A percentile compares a stretch with the other conserved stretches of the same genome.
Conservation (phyloP, 140 eudicot species). For the Eryngium alpinum region DNA sequence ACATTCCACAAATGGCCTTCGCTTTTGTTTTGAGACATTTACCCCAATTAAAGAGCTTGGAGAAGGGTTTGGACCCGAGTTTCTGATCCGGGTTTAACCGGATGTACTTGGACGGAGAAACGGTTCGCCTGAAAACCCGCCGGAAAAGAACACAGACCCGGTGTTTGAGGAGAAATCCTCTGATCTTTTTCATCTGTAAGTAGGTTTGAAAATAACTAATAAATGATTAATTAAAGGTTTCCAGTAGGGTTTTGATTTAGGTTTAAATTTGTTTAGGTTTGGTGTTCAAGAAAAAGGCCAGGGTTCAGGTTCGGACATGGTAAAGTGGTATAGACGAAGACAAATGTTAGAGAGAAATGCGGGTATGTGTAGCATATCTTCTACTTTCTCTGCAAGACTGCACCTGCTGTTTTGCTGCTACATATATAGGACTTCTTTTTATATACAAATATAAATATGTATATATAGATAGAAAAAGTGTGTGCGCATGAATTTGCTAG, state of each 20-base stretch:
- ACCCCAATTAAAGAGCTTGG: slow-evolving; percentile 40
- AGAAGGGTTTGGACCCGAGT: slow-evolving; percentile 12
- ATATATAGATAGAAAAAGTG: too few species aligned
- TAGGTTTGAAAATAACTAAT: neutral
- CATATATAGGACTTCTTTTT: too few species aligned
- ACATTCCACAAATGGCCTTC: slow-evolving; percentile 33
- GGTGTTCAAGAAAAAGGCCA: slow-evolving; percentile 45
- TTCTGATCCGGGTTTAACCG: slow-evolving; percentile 26
- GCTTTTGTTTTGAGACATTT: slow-evolving; percentile 39
- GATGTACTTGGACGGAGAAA: slow-evolving; percentile 14
- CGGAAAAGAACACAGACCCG: slow-evolving; percentile 49
- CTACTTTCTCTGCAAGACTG: too few species aligned
- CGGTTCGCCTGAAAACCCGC: slow-evolving; percentile 1
- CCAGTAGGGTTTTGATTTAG: neutral
- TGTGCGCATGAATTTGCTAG: too few species aligned
- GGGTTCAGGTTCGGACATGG: slow-evolving; percentile 1
- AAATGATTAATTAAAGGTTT: neutral
- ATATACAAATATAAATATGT: too few species aligned
- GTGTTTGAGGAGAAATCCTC: slow-evolving; percentile 52
- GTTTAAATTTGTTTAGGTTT: too few species aligned
- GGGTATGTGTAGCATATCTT: slow-evolving; percentile 50
- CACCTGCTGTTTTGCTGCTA: too few species aligned
- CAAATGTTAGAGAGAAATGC: slow-evolving; percentile 56
- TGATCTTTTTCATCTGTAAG: slow-evolving; percentile 22
- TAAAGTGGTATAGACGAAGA: slow-evolving; percentile 45